These are phyloP conservation scores for Pythium apleroticum DNA, from an alignment of 352 stramenopile genomes.

Conservation along the genomic window DNA sequence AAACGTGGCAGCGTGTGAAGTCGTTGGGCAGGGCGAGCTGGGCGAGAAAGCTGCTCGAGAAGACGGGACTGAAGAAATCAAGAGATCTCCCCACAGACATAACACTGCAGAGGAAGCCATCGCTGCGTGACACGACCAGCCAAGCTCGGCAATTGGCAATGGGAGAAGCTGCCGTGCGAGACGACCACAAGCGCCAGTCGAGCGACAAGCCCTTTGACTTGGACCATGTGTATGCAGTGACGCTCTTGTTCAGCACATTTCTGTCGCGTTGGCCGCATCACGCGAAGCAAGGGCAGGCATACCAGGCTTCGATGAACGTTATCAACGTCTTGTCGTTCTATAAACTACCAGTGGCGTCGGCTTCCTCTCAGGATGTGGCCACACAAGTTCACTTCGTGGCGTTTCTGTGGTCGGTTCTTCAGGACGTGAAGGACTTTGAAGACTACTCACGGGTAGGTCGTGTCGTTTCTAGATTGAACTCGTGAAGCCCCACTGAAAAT, in stretches of 20 bases:
- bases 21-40: slow-evolving; percentile 51
- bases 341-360: slow-evolving; percentile 27
- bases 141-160: slow-evolving; percentile 41
- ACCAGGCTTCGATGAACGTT: slow-evolving; percentile 39
- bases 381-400: slow-evolving; percentile 39
- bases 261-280: slow-evolving; percentile 52
- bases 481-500: too few species aligned
- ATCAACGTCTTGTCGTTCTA: slow-evolving; percentile 67
- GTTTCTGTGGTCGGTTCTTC: slow-evolving; percentile 61
- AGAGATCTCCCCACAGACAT: slow-evolving; percentile 13
- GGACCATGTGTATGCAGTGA: slow-evolving; percentile 45
- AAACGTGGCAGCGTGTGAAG: slow-evolving; percentile 63
- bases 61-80: slow-evolving; percentile 36
- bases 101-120: slow-evolving; percentile 6
- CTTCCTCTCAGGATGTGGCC: background rate
- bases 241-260: slow-evolving; percentile 48
- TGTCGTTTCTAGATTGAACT: background rate
- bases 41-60: slow-evolving; percentile 59
- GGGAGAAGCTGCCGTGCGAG: background rate
- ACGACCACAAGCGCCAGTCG: background rate
- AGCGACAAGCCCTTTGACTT: slow-evolving; percentile 40
- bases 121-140: slow-evolving; percentile 39
- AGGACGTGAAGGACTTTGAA: slow-evolving; percentile 57
- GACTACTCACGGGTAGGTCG: slow-evolving; percentile 43
- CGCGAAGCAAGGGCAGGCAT: slow-evolving; percentile 32